These are phyloP conservation scores for Daldinia sp. DNA, from an alignment of 2,329 filamentous ascomycete species.

Conservation along the genomic window DNA sequence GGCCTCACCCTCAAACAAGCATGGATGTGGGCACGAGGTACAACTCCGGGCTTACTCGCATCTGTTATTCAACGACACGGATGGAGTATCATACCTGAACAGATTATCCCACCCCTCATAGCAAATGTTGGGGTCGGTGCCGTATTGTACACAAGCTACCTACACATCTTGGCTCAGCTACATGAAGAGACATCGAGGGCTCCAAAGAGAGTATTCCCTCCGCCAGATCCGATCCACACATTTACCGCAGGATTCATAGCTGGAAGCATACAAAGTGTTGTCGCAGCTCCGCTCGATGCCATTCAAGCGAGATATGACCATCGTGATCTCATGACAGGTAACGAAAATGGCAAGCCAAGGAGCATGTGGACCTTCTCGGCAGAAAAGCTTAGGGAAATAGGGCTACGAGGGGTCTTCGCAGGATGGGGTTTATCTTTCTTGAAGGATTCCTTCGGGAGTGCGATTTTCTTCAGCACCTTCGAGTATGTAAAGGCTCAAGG, in stretches of 20 bases:
- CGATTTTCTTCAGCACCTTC: constrained; percentile 80
- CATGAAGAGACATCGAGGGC: constrained; percentile 72
- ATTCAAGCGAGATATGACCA: constrained; percentile 79
- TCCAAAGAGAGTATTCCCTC: constrained; percentile 75
- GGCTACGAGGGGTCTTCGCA: constrained; percentile 77
- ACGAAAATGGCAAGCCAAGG: constrained; percentile 59
- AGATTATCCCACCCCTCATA: constrained; percentile 80
- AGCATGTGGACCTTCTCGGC: constrained; percentile 81
- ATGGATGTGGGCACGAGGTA: constrained; percentile 68
- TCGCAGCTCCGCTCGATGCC: constrained; percentile 81
- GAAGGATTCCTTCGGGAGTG: constrained; percentile 77
- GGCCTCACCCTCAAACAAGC: constrained; percentile 55
- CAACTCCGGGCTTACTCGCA: constrained; percentile 76
- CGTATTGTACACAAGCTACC: constrained; percentile 80
- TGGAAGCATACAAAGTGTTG: constrained; percentile 75
- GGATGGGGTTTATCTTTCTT: constrained; percentile 76
- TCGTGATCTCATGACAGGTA: constrained; percentile 59
- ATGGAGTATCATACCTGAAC: constrained; percentile 79
- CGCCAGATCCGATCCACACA: constrained; percentile 71
- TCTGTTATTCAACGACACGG: constrained; percentile 77
- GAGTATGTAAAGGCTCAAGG: constrained; percentile 81
- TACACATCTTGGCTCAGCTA: constrained; percentile 74
- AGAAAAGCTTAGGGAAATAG: constrained; percentile 77
- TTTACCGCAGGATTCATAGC: constrained; percentile 78
- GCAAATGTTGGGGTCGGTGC: constrained; percentile 81